Base-by-base conservation (phyloP, 352 stramenopile species). In the Phytopythium cucurbitacearum region DNA sequence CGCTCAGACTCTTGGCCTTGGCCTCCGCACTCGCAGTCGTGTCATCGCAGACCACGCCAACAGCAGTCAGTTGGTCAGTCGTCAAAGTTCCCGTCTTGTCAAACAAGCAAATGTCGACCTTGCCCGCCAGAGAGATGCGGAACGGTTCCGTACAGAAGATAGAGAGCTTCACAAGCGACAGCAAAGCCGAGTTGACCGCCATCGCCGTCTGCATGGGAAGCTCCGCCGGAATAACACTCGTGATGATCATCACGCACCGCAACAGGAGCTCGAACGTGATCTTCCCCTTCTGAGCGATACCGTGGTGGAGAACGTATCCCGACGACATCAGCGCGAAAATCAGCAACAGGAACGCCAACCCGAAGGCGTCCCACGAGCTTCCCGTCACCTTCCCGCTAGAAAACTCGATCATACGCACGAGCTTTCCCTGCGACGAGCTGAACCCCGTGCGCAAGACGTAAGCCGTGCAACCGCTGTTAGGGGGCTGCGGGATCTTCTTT, bases 61-160 rank as follows among this genome's bases (percentile, higher is more conserved):
- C 80, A 1, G 97, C 77, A 34, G 86, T 94, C 52, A 99, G 87
- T 60, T 98, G 86, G 67, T 99, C 97, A 21, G 86, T 98, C 0
- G 97, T 99, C 37, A 99, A 69, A 6, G 97, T 99, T 32, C 97
- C 97, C 0, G 97, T 99, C 74, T 99, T 99, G 70, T 99, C 97
- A 62, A 99, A 99, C 35, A 96, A 85, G 57, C 96, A 99, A 60
- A 98, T 89, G 64, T 98, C 82, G 2, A 99, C 89, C 49, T 98
- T 96, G 32, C 97, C 97, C 16, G 96, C 97, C 15, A 98, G 69
- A 32, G 97, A 97, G 53, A 99, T 99, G 45, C 97, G 93, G 74
- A 98, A 99, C 28, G 95, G 95, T 64, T 99, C 97, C 0, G 97
- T 99, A 74, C 97, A 99, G 71, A 98, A 99, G 40, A 99, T 95